Base-by-base conservation (phyloP, 306 rosid genomes). In the Cicer judaicum region DNA sequence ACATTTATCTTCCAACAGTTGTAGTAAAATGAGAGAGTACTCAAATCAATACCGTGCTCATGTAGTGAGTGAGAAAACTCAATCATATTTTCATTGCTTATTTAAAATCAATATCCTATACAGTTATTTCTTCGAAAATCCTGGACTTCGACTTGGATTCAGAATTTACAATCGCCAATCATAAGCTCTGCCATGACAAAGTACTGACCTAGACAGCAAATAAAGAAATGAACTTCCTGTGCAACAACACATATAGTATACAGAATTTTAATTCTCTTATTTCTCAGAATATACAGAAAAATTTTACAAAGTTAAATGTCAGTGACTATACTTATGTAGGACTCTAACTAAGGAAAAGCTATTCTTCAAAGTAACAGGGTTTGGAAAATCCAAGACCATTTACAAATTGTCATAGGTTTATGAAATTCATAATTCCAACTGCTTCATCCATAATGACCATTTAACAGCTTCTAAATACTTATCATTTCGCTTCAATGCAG, bases 381-480 rank as follows among this genome's bases (percentile, higher is more conserved):
- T 63, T 50, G 63, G 73, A 74, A 67, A 16, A 53, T 34, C 72
- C 2, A 21, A 34, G 74, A 41, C 59, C 19, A 29, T 68, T 43
- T 48, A 39, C 10, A 75, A 56, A 70, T 63, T 70, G 72, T 61
- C 54, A 65, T 2, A 24, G 53, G 55, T 64, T 74, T 52, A 60
- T 73, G 63, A 52, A 63, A 64, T 73, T 87, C 84, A 88, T 68
- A 90, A 67, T 16, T 88, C 85, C 82, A 90, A 47, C 87, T 94
- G 99, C 91, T 94, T 94, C 96, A 92, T 86, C 97, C 99, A 92
- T 69, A 92, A 73, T 4, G 99, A 94, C 99, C 97, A 94, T 83
- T 88, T 94, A 57, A 94, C 91, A 38, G 99, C 99, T 86, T 94
- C 97, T 53, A 94, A 84, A 85, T 78, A 88, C 48, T 92, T 61